phyloP scores from a whole-genome alignment of 345 rosid species.

The Eucalyptus camaldulensis region DNA sequence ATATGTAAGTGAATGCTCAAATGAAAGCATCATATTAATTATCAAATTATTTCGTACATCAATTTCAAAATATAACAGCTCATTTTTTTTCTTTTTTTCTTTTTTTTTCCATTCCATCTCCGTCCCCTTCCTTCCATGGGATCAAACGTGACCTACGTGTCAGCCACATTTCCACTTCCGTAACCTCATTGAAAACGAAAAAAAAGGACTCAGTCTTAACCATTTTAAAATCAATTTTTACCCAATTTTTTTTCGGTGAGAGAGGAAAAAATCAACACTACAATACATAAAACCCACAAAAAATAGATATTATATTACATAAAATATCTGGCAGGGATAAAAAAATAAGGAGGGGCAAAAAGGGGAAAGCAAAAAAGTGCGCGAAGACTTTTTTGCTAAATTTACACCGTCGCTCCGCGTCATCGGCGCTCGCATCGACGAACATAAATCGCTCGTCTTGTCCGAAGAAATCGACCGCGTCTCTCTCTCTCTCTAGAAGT shows the following conservation, averaged over 20 bases:
- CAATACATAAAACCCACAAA: background rate
- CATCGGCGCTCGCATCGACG: background rate
- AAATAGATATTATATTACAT: background rate
- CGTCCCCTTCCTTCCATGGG: background rate
- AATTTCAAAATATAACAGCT: background rate
- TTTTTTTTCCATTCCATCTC: background rate
- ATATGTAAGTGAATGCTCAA: background rate
- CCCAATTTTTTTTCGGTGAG: rapidly evolving
- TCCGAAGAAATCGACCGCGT: background rate
- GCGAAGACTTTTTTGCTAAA: background rate
- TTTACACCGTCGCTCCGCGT: background rate
- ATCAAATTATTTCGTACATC: background rate
- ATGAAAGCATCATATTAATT: background rate
- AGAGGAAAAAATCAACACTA: background rate
- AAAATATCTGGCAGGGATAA: background rate
- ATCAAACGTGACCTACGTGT: background rate
- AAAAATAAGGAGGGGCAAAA: background rate
- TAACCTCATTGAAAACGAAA: background rate
- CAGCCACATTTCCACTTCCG: background rate
- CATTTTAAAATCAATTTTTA: background rate
- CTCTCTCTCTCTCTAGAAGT: background rate
- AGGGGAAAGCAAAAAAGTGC: background rate
- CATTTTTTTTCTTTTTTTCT: background rate
- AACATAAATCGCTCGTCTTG: background rate
- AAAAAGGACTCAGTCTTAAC: background rate